Evolutionary conservation across 495 filamentous ascomycete genomes (phyloP), one percentile per base, ranked within the genome.

Genomic region (Stereocaulon alpinum): DNA sequence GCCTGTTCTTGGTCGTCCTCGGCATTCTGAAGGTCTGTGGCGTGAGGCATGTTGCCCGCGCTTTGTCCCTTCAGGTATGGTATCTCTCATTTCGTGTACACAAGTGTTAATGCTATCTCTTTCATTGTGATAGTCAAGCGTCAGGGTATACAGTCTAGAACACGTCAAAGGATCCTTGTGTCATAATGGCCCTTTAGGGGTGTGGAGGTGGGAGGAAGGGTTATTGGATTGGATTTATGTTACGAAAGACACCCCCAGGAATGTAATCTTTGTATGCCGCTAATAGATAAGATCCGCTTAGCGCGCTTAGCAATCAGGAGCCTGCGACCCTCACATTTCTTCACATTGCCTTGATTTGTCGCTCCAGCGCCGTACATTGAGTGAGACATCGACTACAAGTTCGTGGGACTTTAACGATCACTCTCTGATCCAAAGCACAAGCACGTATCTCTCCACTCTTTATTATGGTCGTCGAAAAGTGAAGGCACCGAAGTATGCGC

Each of bases 1-100:
- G 72, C 73, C 40, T 80, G 72, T 49, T 80, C 79, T 27, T 76
- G 71, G 17, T 69, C 65, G 66, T 80, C 78, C 20, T 74, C 72
- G 34, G 68, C 42, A 22, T 63, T 69, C 37, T 65, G 20, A 7
- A 40, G 44, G 4, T 63, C 62, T 1, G 75, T 79, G 30, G 78
- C 76, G 69, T 80, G 78, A 65, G 77, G 77, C 78, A 80, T 80
- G 11, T 54, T 68, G 54, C 50, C 41, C 47, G 20, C 49, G 24
- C n/a, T 18, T 29, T 32, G 12, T 49, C 22, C 15, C 1, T 49
- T 47, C 11, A 50, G 3, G 22, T 24, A 24, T n/a, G 1, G 37
- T 55, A 24, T 41, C 18, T 18, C 34, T 30, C 14, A 15, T 37
- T 37, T 37, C 34, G 12, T 37, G 34, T 24, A 1, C 34, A 10